These are phyloP conservation scores for Cladophialophora immunda DNA, from an alignment of 2,329 filamentous ascomycete species.

Conservation along the genomic window DNA sequence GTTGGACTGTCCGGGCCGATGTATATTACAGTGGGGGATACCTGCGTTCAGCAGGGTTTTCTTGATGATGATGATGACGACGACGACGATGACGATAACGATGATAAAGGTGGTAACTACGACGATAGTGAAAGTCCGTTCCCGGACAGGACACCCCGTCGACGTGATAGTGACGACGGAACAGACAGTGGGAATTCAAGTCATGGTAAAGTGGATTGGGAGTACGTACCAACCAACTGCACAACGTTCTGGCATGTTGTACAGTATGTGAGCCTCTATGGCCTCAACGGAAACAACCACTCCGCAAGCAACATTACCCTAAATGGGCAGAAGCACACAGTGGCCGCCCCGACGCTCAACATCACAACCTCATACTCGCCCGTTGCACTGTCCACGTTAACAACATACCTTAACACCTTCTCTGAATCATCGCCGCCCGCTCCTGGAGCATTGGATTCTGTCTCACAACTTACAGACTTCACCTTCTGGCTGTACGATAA, in stretches of 20 bases:
- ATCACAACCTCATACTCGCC: conserved; percentile 32
- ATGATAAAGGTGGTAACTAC: conserved; percentile 5
- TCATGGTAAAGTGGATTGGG: conserved; percentile 21
- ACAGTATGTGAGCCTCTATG: conserved; percentile 32
- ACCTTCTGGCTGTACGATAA: conserved; percentile 33
- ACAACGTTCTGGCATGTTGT: conserved; percentile 32
- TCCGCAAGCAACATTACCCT: conserved; percentile 26
- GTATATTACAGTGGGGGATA: conserved; percentile 19
- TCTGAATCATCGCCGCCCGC: conserved; percentile 8
- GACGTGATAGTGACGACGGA: conserved; percentile 13
- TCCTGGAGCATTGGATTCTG: conserved; percentile 11
- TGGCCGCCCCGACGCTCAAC: conserved; percentile 31
- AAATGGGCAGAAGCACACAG: conserved; percentile 21
- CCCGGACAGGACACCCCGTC: background rate
- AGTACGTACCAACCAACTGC: conserved; percentile 34
- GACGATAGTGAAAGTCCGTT: background rate
- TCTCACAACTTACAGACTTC: conserved; percentile 17
- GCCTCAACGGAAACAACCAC: conserved; percentile 12
- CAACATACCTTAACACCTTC: conserved; percentile 28
- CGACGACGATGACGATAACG: background rate
- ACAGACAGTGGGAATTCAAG: background rate
- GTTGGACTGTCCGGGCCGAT: conserved; percentile 31
- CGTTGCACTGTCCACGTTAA: conserved; percentile 14
- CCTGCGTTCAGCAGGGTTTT: conserved; percentile 26
- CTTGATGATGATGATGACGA: conserved; percentile 25